These are phyloP conservation scores for Phyllosticta citrichinensis DNA, from an alignment of 2,329 filamentous ascomycete genomes.

Conservation along the genomic window DNA sequence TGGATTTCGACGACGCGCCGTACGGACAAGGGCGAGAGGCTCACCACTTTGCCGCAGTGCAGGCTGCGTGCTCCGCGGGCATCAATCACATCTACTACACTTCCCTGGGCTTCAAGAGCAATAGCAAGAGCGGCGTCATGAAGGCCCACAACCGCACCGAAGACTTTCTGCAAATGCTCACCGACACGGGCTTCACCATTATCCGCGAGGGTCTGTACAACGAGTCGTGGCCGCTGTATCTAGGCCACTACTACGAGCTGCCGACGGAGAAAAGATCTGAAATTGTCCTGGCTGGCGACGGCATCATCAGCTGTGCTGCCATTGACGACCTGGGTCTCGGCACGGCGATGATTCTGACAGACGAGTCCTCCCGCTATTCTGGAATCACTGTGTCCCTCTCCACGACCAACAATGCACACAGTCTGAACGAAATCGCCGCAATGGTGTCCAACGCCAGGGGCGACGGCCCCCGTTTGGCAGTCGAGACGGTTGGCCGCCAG, in stretches of 20 bases:
- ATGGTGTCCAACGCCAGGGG: constrained; percentile 20
- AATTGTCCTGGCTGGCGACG: constrained; percentile 33
- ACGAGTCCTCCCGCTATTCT: constrained; percentile 18
- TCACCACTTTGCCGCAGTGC: constrained; percentile 34
- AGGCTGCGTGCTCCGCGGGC: constrained; percentile 31
- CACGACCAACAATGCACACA: constrained; percentile 18
- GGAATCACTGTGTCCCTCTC: constrained; percentile 32
- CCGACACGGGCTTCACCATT: constrained; percentile 24
- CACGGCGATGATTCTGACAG: constrained; percentile 30
- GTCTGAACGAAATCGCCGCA: constrained; percentile 20
- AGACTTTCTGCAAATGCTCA: constrained; percentile 24
- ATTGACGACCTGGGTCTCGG: constrained; percentile 35
- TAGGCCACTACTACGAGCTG: constrained; percentile 32
- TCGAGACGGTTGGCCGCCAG: constrained; percentile 26
- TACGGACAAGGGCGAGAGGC: constrained; percentile 33
- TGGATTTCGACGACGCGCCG: constrained; percentile 35
- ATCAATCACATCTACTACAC: constrained; percentile 39
- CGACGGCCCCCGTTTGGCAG: constrained; percentile 21
- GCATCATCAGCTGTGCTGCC: constrained; percentile 33
- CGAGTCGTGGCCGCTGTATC: constrained; percentile 39
- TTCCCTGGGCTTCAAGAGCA: constrained; percentile 32
- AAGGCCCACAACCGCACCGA: constrained; percentile 38
- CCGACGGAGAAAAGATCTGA: constrained; percentile 27
- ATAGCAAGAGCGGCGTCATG: constrained; percentile 35
- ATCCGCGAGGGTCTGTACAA: constrained; percentile 37